Percentiles rank a stretch among this genome's conserved stretches.
phyloP scores from a whole-genome alignment of 805 yeast species.

The Groenewaldozyma tartarivorans region DNA sequence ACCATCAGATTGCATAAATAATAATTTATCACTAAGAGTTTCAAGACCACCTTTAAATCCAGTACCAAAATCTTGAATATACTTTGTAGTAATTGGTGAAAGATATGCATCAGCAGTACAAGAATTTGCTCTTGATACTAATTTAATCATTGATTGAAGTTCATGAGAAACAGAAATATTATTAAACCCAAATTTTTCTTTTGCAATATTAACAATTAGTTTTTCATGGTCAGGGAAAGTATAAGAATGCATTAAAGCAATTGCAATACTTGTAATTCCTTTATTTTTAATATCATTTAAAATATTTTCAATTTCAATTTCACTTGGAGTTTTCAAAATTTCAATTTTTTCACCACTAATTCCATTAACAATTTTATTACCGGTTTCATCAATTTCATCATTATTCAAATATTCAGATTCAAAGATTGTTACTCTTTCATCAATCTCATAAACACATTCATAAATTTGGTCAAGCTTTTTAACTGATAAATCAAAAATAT shows the following conservation, averaged over 20 bases:
- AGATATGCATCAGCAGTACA: slow-evolving; percentile 75
- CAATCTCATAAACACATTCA: slow-evolving; percentile 69
- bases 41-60: slow-evolving; percentile 50
- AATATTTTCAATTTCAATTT: slow-evolving; percentile 31
- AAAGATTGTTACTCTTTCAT: slow-evolving; percentile 86
- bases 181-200: slow-evolving; percentile 53
- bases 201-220: slow-evolving; percentile 49
- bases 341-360: slow-evolving; percentile 60
- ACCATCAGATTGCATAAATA: slow-evolving; percentile 94
- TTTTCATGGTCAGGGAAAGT: slow-evolving; percentile 64
- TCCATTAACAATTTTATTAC: slow-evolving; percentile 40
- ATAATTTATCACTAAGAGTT: slow-evolving; percentile 26
- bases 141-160: slow-evolving; percentile 71
- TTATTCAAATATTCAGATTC: slow-evolving; percentile 38
- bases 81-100: slow-evolving; percentile 66
- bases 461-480: slow-evolving; percentile 63
- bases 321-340: slow-evolving; percentile 44
- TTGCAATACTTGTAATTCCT: slow-evolving; percentile 63
- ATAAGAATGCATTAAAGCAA: slow-evolving; percentile 64
- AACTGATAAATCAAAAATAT: slow-evolving; percentile 76
- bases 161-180: slow-evolving; percentile 61
- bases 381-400: slow-evolving; percentile 20
- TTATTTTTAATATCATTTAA: slow-evolving; percentile 38
- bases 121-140: slow-evolving; percentile 66
- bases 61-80: slow-evolving; percentile 47